A percentile compares a stretch with the other conserved stretches of the same genome.
Evolutionary conservation across 2,329 filamentous ascomycete species (phyloP).

Genomic region (Trichoderma afroharzianum): DNA sequence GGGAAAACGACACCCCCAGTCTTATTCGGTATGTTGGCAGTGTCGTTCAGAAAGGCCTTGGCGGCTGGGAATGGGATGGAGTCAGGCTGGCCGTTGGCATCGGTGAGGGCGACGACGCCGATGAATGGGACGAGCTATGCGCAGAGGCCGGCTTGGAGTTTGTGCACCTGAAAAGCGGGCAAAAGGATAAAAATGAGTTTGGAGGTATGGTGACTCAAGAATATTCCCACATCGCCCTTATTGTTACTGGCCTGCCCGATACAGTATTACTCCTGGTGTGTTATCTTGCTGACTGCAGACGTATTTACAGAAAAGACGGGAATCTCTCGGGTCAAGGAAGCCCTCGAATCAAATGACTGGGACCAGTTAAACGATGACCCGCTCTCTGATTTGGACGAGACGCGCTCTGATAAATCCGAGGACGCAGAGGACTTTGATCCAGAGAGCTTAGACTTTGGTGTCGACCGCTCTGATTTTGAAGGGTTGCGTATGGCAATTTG

Average conservation of each 20-base stretch:
- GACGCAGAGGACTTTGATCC: constrained; percentile 40
- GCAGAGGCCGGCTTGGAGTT: constrained; percentile 59
- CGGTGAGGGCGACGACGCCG: constrained; percentile 43
- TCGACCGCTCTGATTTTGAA: constrained; percentile 51
- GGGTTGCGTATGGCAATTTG: constrained; percentile 52
- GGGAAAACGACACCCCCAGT: constrained; percentile 29
- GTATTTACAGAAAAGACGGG: constrained; percentile 51
- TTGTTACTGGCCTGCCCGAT: background rate
- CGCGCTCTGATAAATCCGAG: constrained; percentile 24
- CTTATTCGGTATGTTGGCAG: constrained; percentile 52
- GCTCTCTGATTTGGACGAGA: constrained; percentile 32
- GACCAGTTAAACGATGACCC: constrained; percentile 30
- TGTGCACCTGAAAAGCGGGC: constrained; percentile 47
- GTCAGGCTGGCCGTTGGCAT: constrained; percentile 59
- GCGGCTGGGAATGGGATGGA: constrained; percentile 62
- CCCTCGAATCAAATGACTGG: constrained; percentile 66
- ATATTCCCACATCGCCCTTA: background rate
- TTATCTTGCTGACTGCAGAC: background rate
- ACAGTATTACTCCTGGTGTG: background rate
- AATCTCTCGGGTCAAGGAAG: constrained; percentile 56
- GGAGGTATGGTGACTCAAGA: constrained; percentile 44
- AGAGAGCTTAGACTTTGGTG: constrained; percentile 49
- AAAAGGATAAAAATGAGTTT: constrained; percentile 51
- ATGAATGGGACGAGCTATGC: constrained; percentile 61
- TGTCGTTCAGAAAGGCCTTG: constrained; percentile 55